Conservation (phyloP, 768 basidiomycete genomes). For the Strobilomyces confusus region DNA sequence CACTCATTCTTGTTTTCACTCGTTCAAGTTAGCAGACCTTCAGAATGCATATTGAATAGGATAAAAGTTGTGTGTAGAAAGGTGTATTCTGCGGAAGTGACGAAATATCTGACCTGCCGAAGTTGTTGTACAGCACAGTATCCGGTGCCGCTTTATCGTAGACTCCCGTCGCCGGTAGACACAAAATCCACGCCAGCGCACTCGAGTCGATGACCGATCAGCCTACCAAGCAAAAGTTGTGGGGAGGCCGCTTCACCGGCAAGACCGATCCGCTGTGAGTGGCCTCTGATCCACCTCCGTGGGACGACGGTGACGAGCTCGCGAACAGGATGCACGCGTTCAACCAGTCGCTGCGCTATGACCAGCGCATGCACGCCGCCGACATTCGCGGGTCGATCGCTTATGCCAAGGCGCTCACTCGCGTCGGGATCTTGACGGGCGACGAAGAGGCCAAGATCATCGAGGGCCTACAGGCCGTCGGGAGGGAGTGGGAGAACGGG, state of each 20-base stretch:
- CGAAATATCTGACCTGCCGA: no score
- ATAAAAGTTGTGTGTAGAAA: no score
- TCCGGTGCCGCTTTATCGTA: background rate
- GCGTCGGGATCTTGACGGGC: constrained; percentile 74
- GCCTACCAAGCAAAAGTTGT: constrained; percentile 68
- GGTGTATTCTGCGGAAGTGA: no score
- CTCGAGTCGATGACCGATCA: constrained; percentile 32
- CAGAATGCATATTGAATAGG: no score
- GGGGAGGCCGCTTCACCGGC: constrained; percentile 88
- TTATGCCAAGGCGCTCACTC: constrained; percentile 82
- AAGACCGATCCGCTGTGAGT: constrained; percentile 61
- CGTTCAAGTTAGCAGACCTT: no score
- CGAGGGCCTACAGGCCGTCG: constrained; percentile 70
- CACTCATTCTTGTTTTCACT: no score
- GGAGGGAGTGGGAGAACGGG: constrained; percentile 80
- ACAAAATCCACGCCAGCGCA: background rate
- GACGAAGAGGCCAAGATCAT: constrained; percentile 73
- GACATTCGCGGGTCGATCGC: constrained; percentile 95
- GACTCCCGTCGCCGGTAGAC: background rate
- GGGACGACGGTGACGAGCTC: constrained; percentile 1
- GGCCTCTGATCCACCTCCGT: no score
- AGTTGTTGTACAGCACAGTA: no score
- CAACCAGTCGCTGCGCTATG: constrained; percentile 94
- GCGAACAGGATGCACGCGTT: constrained; percentile 86
- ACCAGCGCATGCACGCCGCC: constrained; percentile 88